Evolutionary conservation across 2,329 filamentous ascomycete species (phyloP).

Genomic region (Allantophomopsis lycopodina): DNA sequence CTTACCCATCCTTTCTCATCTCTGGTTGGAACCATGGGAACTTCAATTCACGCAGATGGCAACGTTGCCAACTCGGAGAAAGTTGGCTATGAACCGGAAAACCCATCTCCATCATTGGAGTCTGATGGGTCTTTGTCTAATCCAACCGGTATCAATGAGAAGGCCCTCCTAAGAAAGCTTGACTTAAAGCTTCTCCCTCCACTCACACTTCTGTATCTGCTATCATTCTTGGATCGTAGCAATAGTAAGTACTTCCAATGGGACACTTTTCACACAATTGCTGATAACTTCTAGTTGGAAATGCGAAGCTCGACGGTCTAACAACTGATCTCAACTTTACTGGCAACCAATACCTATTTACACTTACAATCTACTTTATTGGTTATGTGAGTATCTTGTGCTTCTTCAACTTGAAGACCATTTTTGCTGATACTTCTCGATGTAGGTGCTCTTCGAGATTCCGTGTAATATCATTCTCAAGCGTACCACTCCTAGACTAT

Average conservation of each 20-base stretch:
- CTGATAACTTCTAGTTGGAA: constrained; percentile 38
- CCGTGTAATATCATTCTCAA: constrained; percentile 31
- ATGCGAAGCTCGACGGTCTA: constrained; percentile 42
- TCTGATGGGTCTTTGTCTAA: not conserved
- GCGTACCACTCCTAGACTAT: constrained; percentile 28
- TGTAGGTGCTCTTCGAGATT: constrained; percentile 23
- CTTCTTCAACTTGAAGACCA: not conserved
- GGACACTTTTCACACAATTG: not conserved
- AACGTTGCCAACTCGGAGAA: too few species aligned
- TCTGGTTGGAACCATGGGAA: too few species aligned
- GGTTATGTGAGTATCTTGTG: not conserved
- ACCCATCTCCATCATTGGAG: not conserved
- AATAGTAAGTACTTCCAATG: constrained; percentile 17
- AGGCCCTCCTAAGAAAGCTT: constrained; percentile 24
- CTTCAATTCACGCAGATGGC: too few species aligned
- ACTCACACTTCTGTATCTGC: constrained; percentile 58
- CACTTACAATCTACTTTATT: not conserved
- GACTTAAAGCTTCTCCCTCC: constrained; percentile 51
- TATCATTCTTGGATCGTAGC: constrained; percentile 57
- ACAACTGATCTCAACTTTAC: constrained; percentile 35
- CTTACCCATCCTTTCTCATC: too few species aligned
- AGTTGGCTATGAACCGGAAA: too few species aligned
- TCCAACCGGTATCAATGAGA: not conserved
- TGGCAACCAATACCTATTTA: constrained; percentile 1
- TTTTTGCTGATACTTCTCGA: not conserved